Conservation (phyloP, 345 rosid genomes). For the Lenwebbia sp. region DNA sequence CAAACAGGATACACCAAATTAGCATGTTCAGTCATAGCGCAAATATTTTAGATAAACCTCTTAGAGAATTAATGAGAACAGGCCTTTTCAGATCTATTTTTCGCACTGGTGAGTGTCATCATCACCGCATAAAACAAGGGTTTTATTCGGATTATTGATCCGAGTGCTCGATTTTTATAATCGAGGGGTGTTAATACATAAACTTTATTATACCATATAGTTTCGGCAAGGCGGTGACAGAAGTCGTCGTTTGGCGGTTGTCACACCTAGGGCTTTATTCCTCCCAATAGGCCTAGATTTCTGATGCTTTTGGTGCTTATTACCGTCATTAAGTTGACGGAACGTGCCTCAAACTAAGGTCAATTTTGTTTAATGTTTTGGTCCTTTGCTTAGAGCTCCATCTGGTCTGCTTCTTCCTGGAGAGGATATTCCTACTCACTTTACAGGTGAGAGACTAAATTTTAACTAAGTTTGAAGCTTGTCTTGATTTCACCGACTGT, state of each 20-base stretch:
- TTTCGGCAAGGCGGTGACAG: conserved; percentile 3
- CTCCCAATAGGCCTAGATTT: conserved; percentile 9
- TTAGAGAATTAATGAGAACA: conserved; percentile 2
- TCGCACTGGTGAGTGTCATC: conserved; percentile 27
- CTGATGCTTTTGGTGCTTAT: conserved; percentile 12
- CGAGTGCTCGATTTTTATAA: not conserved
- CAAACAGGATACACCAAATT: not conserved
- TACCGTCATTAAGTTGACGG: conserved; percentile 16
- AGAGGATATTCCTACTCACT: conserved; percentile 30
- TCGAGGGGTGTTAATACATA: not conserved
- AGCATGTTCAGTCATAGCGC: not conserved
- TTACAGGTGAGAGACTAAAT: conserved; percentile 4
- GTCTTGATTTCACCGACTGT: not conserved
- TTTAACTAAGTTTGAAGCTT: not conserved
- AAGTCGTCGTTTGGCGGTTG: conserved; percentile 42
- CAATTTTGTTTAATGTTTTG: conserved; percentile 12
- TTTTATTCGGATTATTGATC: not conserved
- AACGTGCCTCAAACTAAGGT: not conserved
- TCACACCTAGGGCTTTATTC: conserved; percentile 10
- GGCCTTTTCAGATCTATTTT: not conserved
- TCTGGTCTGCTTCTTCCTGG: conserved; percentile 28
- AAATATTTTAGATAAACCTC: too few species aligned
- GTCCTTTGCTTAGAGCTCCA: conserved; percentile 11
- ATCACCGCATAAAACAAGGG: conserved; percentile 1
- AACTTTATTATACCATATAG: not conserved